Percentiles rank a stretch among this genome's conserved stretches.
Conservation (phyloP, 192 early-diverging fungal genomes). For the Dissophora ornata region DNA sequence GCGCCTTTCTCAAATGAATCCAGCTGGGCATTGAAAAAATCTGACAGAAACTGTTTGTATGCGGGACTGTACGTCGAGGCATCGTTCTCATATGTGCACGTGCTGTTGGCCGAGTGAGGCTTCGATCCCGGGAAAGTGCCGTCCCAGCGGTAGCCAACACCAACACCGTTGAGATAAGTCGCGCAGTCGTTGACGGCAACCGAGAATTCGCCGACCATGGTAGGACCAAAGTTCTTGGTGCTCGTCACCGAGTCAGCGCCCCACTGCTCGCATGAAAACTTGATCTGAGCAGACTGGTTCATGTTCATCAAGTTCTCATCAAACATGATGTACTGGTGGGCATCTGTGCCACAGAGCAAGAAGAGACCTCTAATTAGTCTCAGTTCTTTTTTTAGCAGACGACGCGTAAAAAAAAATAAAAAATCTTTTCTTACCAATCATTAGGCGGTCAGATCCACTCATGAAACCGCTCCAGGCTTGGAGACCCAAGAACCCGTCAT, state of each 20-base stretch:
- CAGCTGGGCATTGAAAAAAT: slow-evolving; percentile 68
- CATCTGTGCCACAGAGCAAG: too few relatives aligned
- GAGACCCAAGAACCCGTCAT: slow-evolving; percentile 60
- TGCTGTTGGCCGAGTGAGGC: slow-evolving; percentile 62
- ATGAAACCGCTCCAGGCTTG: slow-evolving; percentile 54
- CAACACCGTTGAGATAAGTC: slow-evolving; percentile 76
- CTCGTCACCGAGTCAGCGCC: slow-evolving; percentile 11
- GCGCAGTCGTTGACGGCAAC: slow-evolving; percentile 79
- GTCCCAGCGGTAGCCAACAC: slow-evolving; percentile 68
- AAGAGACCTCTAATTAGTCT: too few relatives aligned
- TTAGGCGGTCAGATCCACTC: slow-evolving; percentile 46
- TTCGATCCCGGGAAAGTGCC: slow-evolving; percentile 60
- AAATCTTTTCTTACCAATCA: slow-evolving; percentile 53
- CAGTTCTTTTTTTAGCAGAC: too few relatives aligned
- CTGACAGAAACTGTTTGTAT: slow-evolving; percentile 60
- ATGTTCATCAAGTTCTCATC: slow-evolving; percentile 50
- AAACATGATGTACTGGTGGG: slow-evolving; percentile 63
- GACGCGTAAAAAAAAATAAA: neutral
- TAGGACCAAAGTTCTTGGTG: slow-evolving; percentile 59
- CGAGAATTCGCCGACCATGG: slow-evolving; percentile 80
- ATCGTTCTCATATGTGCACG: slow-evolving; percentile 61
- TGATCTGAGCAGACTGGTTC: slow-evolving; percentile 29
- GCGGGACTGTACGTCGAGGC: slow-evolving; percentile 57
- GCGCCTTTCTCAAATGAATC: slow-evolving; percentile 70
- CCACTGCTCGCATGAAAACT: slow-evolving; percentile 45